A percentile compares a stretch with the other conserved stretches of the same genome.
Evolutionary conservation across 2,329 filamentous ascomycete species (phyloP).

Genomic region (Fusarium scirpi): DNA sequence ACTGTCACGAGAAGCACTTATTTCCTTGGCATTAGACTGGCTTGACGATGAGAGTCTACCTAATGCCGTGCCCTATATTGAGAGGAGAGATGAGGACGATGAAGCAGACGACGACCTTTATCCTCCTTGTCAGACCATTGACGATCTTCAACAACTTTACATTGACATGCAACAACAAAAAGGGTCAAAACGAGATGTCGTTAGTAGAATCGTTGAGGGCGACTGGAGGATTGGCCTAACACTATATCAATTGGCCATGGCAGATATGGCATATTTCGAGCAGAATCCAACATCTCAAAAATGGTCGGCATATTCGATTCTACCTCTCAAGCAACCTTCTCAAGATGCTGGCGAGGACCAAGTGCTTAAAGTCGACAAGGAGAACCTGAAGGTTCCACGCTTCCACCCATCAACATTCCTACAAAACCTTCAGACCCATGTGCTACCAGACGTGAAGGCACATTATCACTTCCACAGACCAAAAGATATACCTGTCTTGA

Average conservation of each 20-base stretch:
- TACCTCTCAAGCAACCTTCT: conserved; percentile 60
- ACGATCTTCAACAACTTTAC: conserved; percentile 76
- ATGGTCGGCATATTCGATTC: conserved; percentile 72
- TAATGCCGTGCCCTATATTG: conserved; percentile 59
- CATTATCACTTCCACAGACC: conserved; percentile 86
- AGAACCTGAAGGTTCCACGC: conserved; percentile 69
- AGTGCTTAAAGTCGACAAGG: conserved; percentile 57
- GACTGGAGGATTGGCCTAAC: conserved; percentile 75
- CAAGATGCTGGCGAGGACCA: conserved; percentile 56
- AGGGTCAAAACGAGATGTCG: conserved; percentile 72
- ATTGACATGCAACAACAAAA: conserved; percentile 68
- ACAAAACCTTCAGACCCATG: conserved; percentile 77
- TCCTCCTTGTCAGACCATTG: conserved; percentile 72
- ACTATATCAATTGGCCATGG: conserved; percentile 76
- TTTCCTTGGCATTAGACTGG: conserved; percentile 82
- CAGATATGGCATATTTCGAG: conserved; percentile 74
- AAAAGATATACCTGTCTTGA: conserved; percentile 73
- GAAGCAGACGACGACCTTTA: conserved; percentile 75
- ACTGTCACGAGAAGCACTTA: conserved; percentile 77
- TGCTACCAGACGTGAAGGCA: conserved; percentile 83
- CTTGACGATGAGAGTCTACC: conserved; percentile 74
- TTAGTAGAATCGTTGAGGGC: conserved; percentile 73
- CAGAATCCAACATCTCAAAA: conserved; percentile 73
- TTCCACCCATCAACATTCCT: conserved; percentile 87
- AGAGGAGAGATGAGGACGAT: conserved; percentile 57